Evolutionary conservation across 371 early-diverging fungal genomes (phyloP).

Genomic region (Syncephalastrum racemosum): DNA sequence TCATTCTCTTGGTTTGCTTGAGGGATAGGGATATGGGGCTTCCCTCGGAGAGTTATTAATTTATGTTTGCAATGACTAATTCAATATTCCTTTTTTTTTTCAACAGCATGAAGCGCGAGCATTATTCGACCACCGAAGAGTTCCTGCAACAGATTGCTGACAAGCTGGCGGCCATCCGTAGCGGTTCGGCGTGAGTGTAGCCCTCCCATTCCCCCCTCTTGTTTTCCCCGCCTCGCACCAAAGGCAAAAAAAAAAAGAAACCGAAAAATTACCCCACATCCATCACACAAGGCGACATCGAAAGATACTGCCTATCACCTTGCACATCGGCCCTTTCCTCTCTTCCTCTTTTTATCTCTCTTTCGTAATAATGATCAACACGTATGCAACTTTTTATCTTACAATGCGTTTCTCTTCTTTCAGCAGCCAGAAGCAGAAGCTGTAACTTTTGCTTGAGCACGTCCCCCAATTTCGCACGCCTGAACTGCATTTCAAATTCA

Average conservation of each 20-base stretch:
- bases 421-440: too few relatives aligned
- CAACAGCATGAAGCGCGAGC: conserved; percentile 59
- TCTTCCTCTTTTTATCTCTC: background rate
- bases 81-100: conserved; percentile 5
- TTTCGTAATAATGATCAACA: too few relatives aligned
- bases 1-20: background rate
- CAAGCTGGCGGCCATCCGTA: conserved; percentile 61
- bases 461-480: too few relatives aligned
- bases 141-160: conserved; percentile 77
- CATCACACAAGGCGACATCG: background rate
- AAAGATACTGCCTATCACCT: background rate
- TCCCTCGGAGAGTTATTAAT: background rate
- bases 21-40: background rate
- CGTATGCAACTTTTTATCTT: too few relatives aligned
- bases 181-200: conserved; percentile 16
- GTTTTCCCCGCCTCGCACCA: conserved; percentile 6
- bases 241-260: background rate
- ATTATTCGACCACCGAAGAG: conserved; percentile 80
- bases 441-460: too few relatives aligned
- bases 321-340: background rate
- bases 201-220: background rate
- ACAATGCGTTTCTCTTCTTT: conserved; percentile 4
- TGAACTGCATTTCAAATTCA: too few relatives aligned
- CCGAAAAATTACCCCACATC: conserved; percentile 4
- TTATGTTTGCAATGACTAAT: background rate